phyloP scores from a whole-genome alignment of 1,139 yeast species.

The Magnusiomyces starmeri region DNA sequence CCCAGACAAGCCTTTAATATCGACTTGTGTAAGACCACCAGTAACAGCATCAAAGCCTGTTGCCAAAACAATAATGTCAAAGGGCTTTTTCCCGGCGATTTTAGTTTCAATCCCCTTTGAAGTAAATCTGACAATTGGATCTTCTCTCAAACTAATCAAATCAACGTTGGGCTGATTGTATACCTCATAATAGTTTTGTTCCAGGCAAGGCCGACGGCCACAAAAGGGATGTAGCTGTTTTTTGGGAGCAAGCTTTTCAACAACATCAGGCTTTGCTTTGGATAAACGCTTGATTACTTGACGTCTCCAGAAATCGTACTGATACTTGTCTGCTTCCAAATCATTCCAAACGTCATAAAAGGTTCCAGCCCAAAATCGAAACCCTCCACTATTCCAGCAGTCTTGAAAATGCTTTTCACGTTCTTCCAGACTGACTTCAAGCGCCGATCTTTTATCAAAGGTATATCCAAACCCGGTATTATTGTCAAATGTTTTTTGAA shows the following conservation, averaged over 20 bases:
- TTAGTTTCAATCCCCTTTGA: no score
- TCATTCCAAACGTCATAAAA: slow-evolving; percentile 25
- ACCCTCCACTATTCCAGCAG: slow-evolving; percentile 26
- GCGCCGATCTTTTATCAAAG: slow-evolving; percentile 11
- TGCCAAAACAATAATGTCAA: slow-evolving; percentile 29
- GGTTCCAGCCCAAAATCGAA: slow-evolving; percentile 25
- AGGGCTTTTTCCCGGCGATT: no score
- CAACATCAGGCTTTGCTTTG: slow-evolving; percentile 23
- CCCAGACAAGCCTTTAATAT: slow-evolving; percentile 23
- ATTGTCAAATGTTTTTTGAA: slow-evolving; percentile 9
- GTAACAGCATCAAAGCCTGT: slow-evolving; percentile 32
- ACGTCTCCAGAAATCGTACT: slow-evolving; percentile 29
- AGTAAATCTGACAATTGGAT: slow-evolving; percentile 21
- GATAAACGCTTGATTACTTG: slow-evolving; percentile 23
- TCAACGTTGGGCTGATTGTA: slow-evolving; percentile 27
- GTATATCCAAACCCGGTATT: slow-evolving; percentile 24
- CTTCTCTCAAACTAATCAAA: slow-evolving; percentile 29
- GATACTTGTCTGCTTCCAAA: slow-evolving; percentile 22
- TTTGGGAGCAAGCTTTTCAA: slow-evolving; percentile 28
- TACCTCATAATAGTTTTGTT: slow-evolving; percentile 24
- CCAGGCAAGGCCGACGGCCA: slow-evolving; percentile 21
- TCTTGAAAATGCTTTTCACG: slow-evolving; percentile 22
- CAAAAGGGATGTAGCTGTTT: slow-evolving; percentile 27
- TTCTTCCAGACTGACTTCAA: slow-evolving; percentile 24
- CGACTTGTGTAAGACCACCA: slow-evolving; percentile 28